phyloP scores from a whole-genome alignment of 352 stramenopile genomes.

The Lagenidium giganteum region DNA sequence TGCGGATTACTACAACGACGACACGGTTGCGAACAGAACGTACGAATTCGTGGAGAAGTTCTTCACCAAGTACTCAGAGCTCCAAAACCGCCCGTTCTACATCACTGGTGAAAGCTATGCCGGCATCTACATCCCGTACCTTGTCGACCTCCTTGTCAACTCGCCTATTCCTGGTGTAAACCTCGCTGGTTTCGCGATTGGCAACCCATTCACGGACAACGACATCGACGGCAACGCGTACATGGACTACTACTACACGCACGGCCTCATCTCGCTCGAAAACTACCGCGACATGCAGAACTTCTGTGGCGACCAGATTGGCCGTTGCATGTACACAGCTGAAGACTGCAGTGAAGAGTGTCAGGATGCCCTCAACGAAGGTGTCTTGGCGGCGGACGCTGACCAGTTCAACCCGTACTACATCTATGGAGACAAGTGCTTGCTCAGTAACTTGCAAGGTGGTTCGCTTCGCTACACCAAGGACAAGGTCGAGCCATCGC shows the following conservation, averaged over 20 bases:
- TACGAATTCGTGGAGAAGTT: conserved; percentile 75
- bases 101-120: conserved; percentile 83
- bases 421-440: conserved; percentile 79
- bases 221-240: conserved; percentile 39
- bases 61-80: conserved; percentile 65
- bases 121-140: conserved; percentile 88
- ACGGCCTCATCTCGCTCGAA: conserved; percentile 79
- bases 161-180: conserved; percentile 61
- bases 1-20: conserved; percentile 78
- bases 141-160: conserved; percentile 71
- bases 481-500: conserved; percentile 15
- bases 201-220: conserved; percentile 50
- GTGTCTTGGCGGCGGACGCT: conserved; percentile 30
- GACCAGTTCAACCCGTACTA: conserved; percentile 71
- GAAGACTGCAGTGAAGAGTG: conserved; percentile 35
- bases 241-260: conserved; percentile 85
- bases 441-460: conserved; percentile 53
- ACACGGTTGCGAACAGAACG: conserved; percentile 64
- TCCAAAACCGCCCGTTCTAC: conserved; percentile 72
- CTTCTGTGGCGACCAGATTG: conserved; percentile 45
- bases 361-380: conserved; percentile 42
- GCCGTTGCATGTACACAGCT: conserved; percentile 52
- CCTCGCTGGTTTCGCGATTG: conserved; percentile 71
- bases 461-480: conserved; percentile 36
- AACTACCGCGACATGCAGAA: conserved; percentile 61